Evolutionary conservation across 371 early-diverging fungal species (phyloP).

Genomic region (Apophysomyces sp.): DNA sequence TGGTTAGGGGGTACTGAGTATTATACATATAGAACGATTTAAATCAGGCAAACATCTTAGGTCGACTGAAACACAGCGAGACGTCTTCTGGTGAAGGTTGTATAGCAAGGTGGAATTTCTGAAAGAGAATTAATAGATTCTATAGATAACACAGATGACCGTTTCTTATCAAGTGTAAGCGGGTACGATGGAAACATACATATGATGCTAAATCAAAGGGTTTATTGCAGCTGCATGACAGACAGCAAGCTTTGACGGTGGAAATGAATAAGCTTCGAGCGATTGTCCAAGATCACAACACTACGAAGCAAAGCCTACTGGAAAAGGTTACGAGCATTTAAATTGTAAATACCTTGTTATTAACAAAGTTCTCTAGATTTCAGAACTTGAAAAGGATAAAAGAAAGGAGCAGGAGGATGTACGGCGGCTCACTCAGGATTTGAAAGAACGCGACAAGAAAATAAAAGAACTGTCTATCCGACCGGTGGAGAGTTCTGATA

Average conservation of each 20-base stretch:
- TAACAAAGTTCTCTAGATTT: slow-evolving; percentile 16
- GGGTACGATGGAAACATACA: neutral
- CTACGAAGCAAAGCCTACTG: slow-evolving; percentile 18
- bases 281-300: slow-evolving; percentile 18
- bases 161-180: neutral
- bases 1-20: neutral
- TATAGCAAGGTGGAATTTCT: neutral
- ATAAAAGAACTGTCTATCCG: slow-evolving; percentile 5
- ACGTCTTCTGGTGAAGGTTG: neutral
- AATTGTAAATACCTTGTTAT: neutral
- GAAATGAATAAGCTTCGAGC: slow-evolving; percentile 23
- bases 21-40: slow-evolving; percentile 12
- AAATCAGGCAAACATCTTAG: slow-evolving; percentile 13
- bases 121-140: neutral
- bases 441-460: slow-evolving; percentile 17
- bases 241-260: slow-evolving; percentile 20
- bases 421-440: slow-evolving; percentile 10
- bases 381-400: slow-evolving; percentile 34
- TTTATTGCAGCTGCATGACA: slow-evolving; percentile 5
- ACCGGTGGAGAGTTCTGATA: neutral
- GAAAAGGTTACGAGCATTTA: slow-evolving; percentile 17
- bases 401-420: slow-evolving; percentile 22
- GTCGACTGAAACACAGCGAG: neutral
- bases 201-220: neutral
- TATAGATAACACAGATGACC: neutral